Base-by-base conservation (phyloP, 2,329 filamentous ascomycete genomes). In the Ascocoryne sarcoides region DNA sequence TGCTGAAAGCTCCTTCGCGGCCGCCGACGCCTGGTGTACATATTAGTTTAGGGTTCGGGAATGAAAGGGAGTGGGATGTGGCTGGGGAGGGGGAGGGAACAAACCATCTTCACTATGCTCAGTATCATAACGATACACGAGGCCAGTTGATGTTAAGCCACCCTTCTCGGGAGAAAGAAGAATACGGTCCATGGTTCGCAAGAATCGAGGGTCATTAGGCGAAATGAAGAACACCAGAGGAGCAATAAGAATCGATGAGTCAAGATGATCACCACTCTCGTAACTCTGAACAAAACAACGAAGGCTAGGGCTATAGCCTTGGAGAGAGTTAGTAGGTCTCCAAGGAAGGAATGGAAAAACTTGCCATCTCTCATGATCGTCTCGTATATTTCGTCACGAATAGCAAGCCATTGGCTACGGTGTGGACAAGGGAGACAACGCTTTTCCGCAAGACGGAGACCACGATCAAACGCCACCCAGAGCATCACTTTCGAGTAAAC, bases 401-500 rank as follows among this genome's bases (percentile, higher is more conserved):
- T 73, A 35, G 68, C 68, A 30, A 82, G 63, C 84, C 84, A 89
- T 36, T 73, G 70, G 30, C 58, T 60, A 3, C 82, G 71, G 52
- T 82, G 80, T 2, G 82, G 83, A 46, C 84, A 88, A 0, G 84
- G 83, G 16, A 89, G 72, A 51, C 79, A 82, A 40, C 84, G 68
- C 61, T 87, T 89, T 14, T 88, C 82, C 3, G 81, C 70, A 1
- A 88, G 71, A 2, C 84, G 80, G 10, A 88, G 63, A 8, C 79
- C 83, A 4, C 83, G 77, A 57, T 89, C 84, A 47, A 89, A 76
- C 14, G 83, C 82, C 3, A 89, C 84, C 84, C 83, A 89, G 16
- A 89, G 70, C 79, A 88, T 84, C 48, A 89, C 71, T 57, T 88
- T 85, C n/a, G 79, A 84, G 61, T 88, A 89, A 10, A 80, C 76